Percentiles rank a stretch among this genome's conserved stretches.
Conservation (phyloP, 441 rosid genomes). For the Adansonia gregorii region DNA sequence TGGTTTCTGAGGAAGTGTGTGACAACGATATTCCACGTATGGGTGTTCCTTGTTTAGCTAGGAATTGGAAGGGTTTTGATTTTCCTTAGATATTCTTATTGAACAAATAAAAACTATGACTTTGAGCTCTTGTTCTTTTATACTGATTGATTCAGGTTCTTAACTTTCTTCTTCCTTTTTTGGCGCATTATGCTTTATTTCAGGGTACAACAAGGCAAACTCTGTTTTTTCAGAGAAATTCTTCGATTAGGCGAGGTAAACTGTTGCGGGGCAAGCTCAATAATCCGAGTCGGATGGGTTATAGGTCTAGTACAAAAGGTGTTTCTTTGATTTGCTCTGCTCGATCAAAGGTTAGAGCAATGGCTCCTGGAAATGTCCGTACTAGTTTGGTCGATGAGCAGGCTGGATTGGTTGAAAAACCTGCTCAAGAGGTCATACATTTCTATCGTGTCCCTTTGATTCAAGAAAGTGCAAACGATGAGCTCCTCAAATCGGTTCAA, state of each 20-base stretch:
- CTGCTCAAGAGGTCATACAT: slow-evolving; percentile 67
- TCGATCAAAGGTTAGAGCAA: slow-evolving; percentile 53
- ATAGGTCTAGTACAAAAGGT: slow-evolving; percentile 33
- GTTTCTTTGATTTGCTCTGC: slow-evolving; percentile 57
- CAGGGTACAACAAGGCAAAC: slow-evolving; percentile 75
- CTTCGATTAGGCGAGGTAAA: slow-evolving; percentile 38
- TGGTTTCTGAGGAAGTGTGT: not conserved
- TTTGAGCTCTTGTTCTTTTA: not conserved
- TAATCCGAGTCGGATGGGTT: slow-evolving; percentile 29
- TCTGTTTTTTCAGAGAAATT: slow-evolving; percentile 50
- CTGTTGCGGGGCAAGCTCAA: slow-evolving; percentile 56
- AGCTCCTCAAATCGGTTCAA: slow-evolving; percentile 68
- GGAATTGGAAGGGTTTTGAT: not conserved
- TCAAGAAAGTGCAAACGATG: slow-evolving; percentile 71
- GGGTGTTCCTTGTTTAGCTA: slow-evolving; percentile 14
- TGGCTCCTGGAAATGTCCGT: slow-evolving; percentile 41
- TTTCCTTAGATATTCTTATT: not conserved
- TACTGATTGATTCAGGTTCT: not conserved
- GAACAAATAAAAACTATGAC: not conserved
- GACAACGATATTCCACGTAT: not conserved
- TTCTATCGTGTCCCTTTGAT: slow-evolving; percentile 78
- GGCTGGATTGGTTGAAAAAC: slow-evolving; percentile 45
- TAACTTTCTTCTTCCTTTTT: not conserved
- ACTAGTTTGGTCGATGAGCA: slow-evolving; percentile 46
- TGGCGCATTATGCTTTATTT: slow-evolving; percentile 23